phyloP scores from a whole-genome alignment of 495 filamentous ascomycete species.

The Aspergillus bridgeri region DNA sequence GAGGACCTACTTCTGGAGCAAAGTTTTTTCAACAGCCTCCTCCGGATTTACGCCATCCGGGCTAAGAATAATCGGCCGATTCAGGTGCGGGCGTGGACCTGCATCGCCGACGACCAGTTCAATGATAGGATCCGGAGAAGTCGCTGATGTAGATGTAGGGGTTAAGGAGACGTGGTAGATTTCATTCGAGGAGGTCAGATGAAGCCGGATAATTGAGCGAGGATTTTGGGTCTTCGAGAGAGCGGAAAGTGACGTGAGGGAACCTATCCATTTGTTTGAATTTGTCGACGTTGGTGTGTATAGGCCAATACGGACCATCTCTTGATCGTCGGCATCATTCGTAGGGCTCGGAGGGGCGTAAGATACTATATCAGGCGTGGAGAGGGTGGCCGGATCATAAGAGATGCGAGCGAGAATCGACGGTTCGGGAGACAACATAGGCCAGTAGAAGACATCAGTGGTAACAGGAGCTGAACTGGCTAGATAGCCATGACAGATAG shows the following conservation, averaged over 20 bases:
- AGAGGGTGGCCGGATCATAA: slow-evolving; percentile 30
- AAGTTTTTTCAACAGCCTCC: slow-evolving; percentile 38
- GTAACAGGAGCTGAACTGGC: slow-evolving; percentile 17
- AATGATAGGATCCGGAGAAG: slow-evolving; percentile 15
- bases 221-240: slow-evolving; percentile 18
- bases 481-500: slow-evolving; percentile 16
- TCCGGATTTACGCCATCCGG: slow-evolving; percentile 38
- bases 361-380: slow-evolving; percentile 32
- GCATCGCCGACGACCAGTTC: slow-evolving; percentile 27
- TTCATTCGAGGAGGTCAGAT: slow-evolving; percentile 33
- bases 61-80: slow-evolving; percentile 39
- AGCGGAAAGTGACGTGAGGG: slow-evolving; percentile 31
- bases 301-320: slow-evolving; percentile 37
- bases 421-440: slow-evolving; percentile 30
- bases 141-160: slow-evolving; percentile 6
- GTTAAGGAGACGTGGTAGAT: slow-evolving; percentile 36
- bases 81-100: slow-evolving; percentile 38
- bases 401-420: slow-evolving; percentile 40
- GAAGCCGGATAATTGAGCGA: slow-evolving; percentile 33
- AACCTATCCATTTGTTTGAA: slow-evolving; percentile 41
- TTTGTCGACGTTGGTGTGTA: slow-evolving; percentile 26
- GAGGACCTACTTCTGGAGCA: slow-evolving; percentile 45
- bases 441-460: slow-evolving; percentile 43
- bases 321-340: slow-evolving; percentile 10
- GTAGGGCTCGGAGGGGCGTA: slow-evolving; percentile 31